A percentile compares a stretch with the other conserved stretches of the same genome.
Evolutionary conservation across 1,139 yeast species (phyloP).

Genomic region (Geotrichum bryndzae): DNA sequence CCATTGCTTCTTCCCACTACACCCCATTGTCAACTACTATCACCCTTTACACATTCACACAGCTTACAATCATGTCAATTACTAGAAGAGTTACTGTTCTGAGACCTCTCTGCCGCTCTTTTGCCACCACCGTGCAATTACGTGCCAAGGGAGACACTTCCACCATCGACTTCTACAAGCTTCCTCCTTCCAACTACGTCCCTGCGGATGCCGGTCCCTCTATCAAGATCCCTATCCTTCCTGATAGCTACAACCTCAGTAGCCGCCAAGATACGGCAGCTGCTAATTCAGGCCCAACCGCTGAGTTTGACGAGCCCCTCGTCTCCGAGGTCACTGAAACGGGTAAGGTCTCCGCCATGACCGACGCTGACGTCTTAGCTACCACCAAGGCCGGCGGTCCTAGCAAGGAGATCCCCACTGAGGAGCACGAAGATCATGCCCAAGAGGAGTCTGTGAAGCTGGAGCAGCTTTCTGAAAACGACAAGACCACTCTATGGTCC

Average conservation of each 20-base stretch:
- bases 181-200: slow-evolving; percentile 33
- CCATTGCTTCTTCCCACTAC: not conserved
- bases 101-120: slow-evolving; percentile 1
- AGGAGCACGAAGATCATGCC: slow-evolving; percentile 17
- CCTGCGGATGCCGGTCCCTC: slow-evolving; percentile 27
- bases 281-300: slow-evolving; percentile 16
- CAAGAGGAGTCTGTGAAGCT: slow-evolving; percentile 6
- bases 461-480: slow-evolving; percentile 25
- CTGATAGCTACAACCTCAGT: slow-evolving; percentile 26
- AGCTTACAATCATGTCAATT: slow-evolving; percentile 7
- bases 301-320: slow-evolving; percentile 25
- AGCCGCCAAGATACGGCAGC: slow-evolving; percentile 6
- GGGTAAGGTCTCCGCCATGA: slow-evolving; percentile 20
- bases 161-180: slow-evolving; percentile 38
- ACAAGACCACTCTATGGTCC: slow-evolving; percentile 30
- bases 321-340: slow-evolving; percentile 21
- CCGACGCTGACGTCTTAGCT: slow-evolving; percentile 15
- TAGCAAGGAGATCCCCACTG: slow-evolving; percentile 18
- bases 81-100: not conserved
- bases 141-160: slow-evolving; percentile 40
- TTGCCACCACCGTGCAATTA: slow-evolving; percentile 21
- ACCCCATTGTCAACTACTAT: not conserved
- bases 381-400: slow-evolving; percentile 12
- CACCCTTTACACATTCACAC: not conserved
- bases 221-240: slow-evolving; percentile 38